Percentiles rank a stretch among this genome's conserved stretches.
These are phyloP conservation scores for Vanderwaltozyma yarrowii DNA, from an alignment of 805 yeast species.

Conservation along the genomic window DNA sequence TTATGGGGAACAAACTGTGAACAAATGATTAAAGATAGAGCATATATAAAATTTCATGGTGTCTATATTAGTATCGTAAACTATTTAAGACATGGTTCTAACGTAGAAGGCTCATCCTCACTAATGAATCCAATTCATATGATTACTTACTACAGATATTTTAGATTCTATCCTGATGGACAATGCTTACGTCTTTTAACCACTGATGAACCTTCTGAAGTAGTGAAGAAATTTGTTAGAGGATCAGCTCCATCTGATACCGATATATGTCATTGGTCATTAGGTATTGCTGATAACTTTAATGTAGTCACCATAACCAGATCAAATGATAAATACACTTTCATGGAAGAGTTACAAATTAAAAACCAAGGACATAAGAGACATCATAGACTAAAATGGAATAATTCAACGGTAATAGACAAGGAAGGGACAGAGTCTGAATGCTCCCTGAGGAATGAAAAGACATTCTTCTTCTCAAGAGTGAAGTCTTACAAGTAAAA, in stretches of 20 bases:
- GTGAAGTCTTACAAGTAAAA: conserved; percentile 33
- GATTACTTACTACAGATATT: conserved; percentile 80
- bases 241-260: conserved; percentile 29
- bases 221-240: conserved; percentile 46
- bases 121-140: conserved; percentile 72
- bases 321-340: conserved; percentile 47
- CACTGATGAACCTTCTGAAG: conserved; percentile 56
- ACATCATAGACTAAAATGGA: conserved; percentile 69
- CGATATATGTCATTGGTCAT: conserved; percentile 46
- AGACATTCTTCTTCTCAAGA: conserved; percentile 65
- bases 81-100: conserved; percentile 75
- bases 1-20: conserved; percentile 33
- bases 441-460: conserved; percentile 59
- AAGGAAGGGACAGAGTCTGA: conserved; percentile 45
- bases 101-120: conserved; percentile 51
- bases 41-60: conserved; percentile 73
- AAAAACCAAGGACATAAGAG: conserved; percentile 48
- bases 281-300: conserved; percentile 40
- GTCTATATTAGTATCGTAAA: conserved; percentile 78
- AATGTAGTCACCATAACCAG: conserved; percentile 48
- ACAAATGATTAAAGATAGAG: conserved; percentile 42
- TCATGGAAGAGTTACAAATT: conserved; percentile 54
- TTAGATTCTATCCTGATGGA: conserved; percentile 75
- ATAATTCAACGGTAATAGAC: conserved; percentile 46
- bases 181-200: conserved; percentile 59